phyloP scores from a whole-genome alignment of 2,329 filamentous ascomycete genomes.

The Exophiala lecanii-corni region DNA sequence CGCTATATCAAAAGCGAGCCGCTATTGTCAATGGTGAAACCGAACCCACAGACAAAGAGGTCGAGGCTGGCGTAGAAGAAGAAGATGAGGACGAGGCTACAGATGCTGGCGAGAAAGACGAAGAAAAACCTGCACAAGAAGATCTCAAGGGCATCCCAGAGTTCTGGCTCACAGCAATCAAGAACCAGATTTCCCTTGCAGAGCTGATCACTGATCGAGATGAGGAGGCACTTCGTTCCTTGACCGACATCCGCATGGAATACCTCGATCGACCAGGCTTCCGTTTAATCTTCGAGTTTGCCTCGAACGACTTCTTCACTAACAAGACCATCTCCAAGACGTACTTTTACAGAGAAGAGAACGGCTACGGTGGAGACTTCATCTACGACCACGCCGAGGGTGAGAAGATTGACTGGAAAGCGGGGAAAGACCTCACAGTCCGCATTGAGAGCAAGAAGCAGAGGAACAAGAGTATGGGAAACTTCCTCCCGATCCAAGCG shows the following conservation, averaged over 20 bases:
- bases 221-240: slow-evolving; percentile 83
- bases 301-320: slow-evolving; percentile 91
- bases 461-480: slow-evolving; percentile 87
- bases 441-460: slow-evolving; percentile 99
- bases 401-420: slow-evolving; percentile 96
- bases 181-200: slow-evolving; percentile 94
- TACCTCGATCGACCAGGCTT: slow-evolving; percentile 98
- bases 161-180: slow-evolving; percentile 99
- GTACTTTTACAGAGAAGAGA: slow-evolving; percentile 99
- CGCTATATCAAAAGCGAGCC: slow-evolving; percentile 91
- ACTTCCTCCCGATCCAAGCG: background rate
- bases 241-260: slow-evolving; percentile 96
- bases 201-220: slow-evolving; percentile 99
- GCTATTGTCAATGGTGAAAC: slow-evolving; percentile 81
- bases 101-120: slow-evolving; percentile 53
- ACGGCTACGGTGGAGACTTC: slow-evolving; percentile 96
- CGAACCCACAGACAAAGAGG: slow-evolving; percentile 83
- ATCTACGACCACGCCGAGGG: slow-evolving; percentile 99
- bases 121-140: slow-evolving; percentile 41
- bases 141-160: slow-evolving; percentile 81
- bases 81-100: slow-evolving; percentile 60
- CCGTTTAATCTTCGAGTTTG: slow-evolving; percentile 96
- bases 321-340: slow-evolving; percentile 98
- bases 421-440: slow-evolving; percentile 87
- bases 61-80: slow-evolving; percentile 78